Conservation (phyloP, 2,329 filamentous ascomycete genomes). For the Podosphaera xanthii region DNA sequence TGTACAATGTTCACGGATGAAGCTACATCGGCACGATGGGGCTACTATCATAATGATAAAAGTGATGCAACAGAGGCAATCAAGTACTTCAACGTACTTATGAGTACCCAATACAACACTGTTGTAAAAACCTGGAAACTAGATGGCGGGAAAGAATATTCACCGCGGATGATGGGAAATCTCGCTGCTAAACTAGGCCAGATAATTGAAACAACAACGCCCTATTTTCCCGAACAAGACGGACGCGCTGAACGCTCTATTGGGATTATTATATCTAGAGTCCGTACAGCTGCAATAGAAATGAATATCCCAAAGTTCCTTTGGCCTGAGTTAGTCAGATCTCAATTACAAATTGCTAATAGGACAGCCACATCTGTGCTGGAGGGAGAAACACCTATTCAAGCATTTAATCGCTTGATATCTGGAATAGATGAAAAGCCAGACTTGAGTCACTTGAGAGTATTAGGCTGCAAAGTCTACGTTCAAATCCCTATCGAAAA, state of each 20-base stretch:
- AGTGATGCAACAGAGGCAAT: background rate
- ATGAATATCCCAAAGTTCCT: background rate
- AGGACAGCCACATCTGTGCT: background rate
- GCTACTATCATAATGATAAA: background rate
- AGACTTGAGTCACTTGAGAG: background rate
- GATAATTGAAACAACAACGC: slow-evolving; percentile 1
- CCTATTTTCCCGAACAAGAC: background rate
- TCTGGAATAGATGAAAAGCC: background rate
- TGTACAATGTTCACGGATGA: background rate
- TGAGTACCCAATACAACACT: background rate
- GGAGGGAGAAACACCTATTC: background rate
- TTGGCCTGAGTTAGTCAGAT: background rate
- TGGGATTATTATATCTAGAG: background rate
- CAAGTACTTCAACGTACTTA: background rate
- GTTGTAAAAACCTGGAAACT: slow-evolving; percentile 1
- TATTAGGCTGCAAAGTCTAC: background rate
- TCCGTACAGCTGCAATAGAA: background rate
- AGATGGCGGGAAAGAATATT: background rate
- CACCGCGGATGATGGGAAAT: background rate
- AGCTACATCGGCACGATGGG: background rate
- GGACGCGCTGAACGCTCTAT: background rate
- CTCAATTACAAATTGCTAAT: background rate
- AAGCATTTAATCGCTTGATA: background rate
- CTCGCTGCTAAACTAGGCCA: background rate
- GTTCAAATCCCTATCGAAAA: background rate